Evolutionary conservation across 257 asterid species (phyloP).

Genomic region (Datura wrightii): DNA sequence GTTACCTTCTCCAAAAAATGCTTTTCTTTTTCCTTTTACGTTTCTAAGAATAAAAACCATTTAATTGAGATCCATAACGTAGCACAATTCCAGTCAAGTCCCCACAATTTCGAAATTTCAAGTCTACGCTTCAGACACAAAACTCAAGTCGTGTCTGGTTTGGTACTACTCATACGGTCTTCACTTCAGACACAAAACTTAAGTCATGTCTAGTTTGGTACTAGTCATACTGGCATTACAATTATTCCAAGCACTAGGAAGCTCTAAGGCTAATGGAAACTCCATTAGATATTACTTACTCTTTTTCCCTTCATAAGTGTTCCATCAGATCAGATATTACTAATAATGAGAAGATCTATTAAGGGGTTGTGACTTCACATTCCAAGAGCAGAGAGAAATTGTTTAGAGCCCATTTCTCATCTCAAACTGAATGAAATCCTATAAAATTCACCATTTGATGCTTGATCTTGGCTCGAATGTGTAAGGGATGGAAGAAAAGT

Average conservation of each 20-base stretch:
- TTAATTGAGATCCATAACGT: background rate
- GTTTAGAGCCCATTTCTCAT: background rate
- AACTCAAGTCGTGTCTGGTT: background rate
- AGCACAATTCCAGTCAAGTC: background rate
- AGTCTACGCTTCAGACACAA: background rate
- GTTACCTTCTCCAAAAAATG: background rate
- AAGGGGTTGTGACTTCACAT: conserved; percentile 6
- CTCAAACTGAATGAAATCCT: conserved; percentile 17
- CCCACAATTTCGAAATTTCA: background rate
- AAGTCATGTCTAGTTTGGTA: background rate
- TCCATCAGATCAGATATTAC: background rate
- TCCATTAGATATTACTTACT: background rate
- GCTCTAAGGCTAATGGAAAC: background rate
- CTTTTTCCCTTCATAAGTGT: background rate
- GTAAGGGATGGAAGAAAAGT: background rate
- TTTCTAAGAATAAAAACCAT: background rate
- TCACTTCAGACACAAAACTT: background rate
- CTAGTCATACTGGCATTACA: background rate
- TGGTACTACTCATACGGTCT: background rate
- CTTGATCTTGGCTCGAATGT: background rate
- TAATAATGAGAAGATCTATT: background rate
- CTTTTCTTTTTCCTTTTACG: background rate
- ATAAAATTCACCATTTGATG: background rate
- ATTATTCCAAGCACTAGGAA: conserved; percentile 8
- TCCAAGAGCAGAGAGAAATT: conserved; percentile 9